Conservation (phyloP, 805 yeast species). For the Zygoascus ofunaensis region DNA sequence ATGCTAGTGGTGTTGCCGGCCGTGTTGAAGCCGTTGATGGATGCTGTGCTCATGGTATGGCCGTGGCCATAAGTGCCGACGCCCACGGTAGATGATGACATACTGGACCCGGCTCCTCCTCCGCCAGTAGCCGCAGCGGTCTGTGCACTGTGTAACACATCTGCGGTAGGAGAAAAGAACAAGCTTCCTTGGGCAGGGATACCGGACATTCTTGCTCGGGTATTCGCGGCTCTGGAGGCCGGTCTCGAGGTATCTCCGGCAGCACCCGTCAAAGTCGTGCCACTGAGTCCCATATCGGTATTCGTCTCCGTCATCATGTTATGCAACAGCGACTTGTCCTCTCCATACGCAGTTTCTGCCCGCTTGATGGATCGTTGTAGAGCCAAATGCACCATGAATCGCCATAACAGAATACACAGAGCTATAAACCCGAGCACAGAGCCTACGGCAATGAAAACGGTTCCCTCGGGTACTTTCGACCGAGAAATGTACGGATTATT, state of each 20-base stretch:
- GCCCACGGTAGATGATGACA: slow-evolving; percentile 2
- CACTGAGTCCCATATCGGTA: slow-evolving; percentile 4
- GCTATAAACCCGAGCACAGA: slow-evolving; percentile 53
- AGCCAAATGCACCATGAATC: slow-evolving; percentile 35
- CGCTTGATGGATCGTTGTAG: slow-evolving; percentile 47
- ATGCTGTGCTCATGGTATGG: slow-evolving; percentile 2
- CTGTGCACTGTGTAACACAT: slow-evolving; percentile 44
- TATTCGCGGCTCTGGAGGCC: background rate
- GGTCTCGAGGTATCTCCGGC: background rate
- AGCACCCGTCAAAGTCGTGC: background rate
- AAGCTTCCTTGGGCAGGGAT: slow-evolving; percentile 21
- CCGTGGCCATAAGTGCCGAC: no score
- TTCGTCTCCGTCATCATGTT: background rate
- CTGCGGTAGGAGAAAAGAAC: slow-evolving; percentile 76
- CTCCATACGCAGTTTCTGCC: slow-evolving; percentile 24
- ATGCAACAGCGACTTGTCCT: slow-evolving; percentile 7
- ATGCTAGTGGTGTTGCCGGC: slow-evolving; percentile 3
- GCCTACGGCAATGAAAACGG: slow-evolving; percentile 78
- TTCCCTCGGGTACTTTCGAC: slow-evolving; percentile 53
- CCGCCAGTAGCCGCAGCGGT: slow-evolving; percentile 7
- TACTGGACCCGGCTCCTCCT: slow-evolving; percentile 5
- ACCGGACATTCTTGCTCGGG: slow-evolving; percentile 4
- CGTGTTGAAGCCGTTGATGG: slow-evolving; percentile 1
- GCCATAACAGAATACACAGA: slow-evolving; percentile 44
- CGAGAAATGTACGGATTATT: slow-evolving; percentile 57